A percentile compares a stretch with the other conserved stretches of the same genome.
Evolutionary conservation across 768 basidiomycete genomes (phyloP).

Genomic region (Lactarius quietus): DNA sequence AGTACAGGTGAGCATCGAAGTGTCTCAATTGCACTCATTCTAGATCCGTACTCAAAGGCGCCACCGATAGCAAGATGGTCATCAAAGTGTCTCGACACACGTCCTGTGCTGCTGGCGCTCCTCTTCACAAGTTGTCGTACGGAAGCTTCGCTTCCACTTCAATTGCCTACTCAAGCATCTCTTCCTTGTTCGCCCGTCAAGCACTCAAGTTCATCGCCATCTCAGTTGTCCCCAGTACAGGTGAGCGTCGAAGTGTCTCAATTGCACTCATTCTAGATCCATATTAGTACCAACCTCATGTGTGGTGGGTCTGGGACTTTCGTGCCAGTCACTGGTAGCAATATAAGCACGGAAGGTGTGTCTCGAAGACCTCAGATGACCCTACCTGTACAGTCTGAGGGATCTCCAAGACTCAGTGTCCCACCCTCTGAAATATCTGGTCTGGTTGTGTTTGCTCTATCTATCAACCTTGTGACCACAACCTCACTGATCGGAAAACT

Average conservation of each 20-base stretch:
- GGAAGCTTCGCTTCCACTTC: slow-evolving; percentile 48
- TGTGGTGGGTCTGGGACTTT: slow-evolving; percentile 55
- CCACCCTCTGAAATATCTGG: too few relatives aligned
- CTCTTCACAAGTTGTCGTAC: slow-evolving; percentile 64
- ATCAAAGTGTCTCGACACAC: slow-evolving; percentile 68
- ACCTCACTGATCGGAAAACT: slow-evolving; percentile 29
- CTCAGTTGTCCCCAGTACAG: slow-evolving; percentile 28
- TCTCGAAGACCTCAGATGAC: too few relatives aligned
- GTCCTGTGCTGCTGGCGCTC: slow-evolving; percentile 61
- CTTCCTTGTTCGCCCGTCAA: slow-evolving; percentile 48
- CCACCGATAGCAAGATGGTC: slow-evolving; percentile 54
- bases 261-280: too few relatives aligned
- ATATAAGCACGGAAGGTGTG: too few relatives aligned
- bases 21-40: slow-evolving; percentile 58
- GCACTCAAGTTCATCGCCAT: slow-evolving; percentile 41
- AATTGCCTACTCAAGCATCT: slow-evolving; percentile 33
- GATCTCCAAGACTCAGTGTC: too few relatives aligned
- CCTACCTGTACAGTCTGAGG: too few relatives aligned
- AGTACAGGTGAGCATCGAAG: slow-evolving; percentile 46
- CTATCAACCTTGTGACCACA: too few relatives aligned
- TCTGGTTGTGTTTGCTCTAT: too few relatives aligned
- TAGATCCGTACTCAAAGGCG: slow-evolving; percentile 48
- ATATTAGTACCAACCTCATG: slow-evolving; percentile 45
- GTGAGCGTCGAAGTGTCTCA: slow-evolving; percentile 54
- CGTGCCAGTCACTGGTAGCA: too few relatives aligned